Conservation (phyloP, 495 filamentous ascomycete genomes). For the Geoglossum glabrum region DNA sequence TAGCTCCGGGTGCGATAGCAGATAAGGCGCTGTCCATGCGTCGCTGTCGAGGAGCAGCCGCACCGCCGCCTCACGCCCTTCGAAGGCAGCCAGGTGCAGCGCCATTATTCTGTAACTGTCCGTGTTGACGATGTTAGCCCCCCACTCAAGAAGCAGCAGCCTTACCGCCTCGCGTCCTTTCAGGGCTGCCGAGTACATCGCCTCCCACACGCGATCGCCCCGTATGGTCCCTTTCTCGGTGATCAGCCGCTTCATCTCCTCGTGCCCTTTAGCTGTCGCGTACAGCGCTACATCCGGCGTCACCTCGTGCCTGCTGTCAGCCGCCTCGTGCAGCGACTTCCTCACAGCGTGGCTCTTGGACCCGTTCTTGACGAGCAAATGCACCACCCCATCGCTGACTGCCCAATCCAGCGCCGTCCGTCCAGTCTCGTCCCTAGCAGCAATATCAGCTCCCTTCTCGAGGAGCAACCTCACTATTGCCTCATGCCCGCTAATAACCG, state of each 20-base stretch:
- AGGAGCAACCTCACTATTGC: neutral
- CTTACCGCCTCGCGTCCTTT: neutral
- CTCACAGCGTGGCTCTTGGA: too few species aligned
- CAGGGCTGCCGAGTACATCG: neutral
- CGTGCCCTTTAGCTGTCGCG: neutral
- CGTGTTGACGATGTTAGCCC: neutral
- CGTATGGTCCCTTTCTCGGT: neutral
- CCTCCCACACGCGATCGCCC: neutral
- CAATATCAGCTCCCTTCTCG: slow-evolving; percentile 1
- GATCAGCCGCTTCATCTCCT: neutral
- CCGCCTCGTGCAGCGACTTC: neutral
- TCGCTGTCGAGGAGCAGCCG: neutral
- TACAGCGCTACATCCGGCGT: too few species aligned
- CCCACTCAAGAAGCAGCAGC: neutral
- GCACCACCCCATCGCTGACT: too few species aligned
- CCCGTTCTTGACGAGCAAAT: too few species aligned
- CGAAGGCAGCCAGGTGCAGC: neutral
- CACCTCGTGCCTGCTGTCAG: too few species aligned
- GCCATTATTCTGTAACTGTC: neutral
- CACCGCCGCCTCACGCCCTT: neutral
- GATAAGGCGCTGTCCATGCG: neutral
- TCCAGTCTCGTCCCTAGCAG: neutral
- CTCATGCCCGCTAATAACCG: neutral
- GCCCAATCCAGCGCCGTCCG: neutral
- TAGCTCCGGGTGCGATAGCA: too few species aligned